Percentiles rank a stretch among this genome's conserved stretches.
These are phyloP conservation scores for Monosporascus sp. DNA, from an alignment of 2,329 filamentous ascomycete genomes.

Conservation along the genomic window DNA sequence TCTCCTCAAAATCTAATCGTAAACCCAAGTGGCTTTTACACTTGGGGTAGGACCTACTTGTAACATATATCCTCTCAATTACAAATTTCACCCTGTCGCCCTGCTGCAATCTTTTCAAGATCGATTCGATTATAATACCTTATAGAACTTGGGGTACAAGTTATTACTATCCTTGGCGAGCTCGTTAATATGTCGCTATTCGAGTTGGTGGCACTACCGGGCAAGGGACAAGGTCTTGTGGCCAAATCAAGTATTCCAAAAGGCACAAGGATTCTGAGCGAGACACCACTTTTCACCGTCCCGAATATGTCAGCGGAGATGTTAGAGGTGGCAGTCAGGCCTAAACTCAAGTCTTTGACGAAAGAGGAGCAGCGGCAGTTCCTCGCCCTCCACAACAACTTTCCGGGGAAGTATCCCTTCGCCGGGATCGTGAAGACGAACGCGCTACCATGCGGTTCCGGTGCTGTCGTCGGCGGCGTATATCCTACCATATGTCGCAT, in stretches of 20 bases:
- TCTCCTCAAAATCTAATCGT: too few relatives aligned
- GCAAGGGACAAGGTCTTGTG: conserved; percentile 36
- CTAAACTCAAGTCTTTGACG: conserved; percentile 6
- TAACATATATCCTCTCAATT: too few relatives aligned
- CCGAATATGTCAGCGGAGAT: not conserved
- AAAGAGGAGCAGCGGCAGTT: conserved; percentile 14
- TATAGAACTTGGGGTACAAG: too few relatives aligned
- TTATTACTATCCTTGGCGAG: too few relatives aligned
- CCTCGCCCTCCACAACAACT: conserved; percentile 28
- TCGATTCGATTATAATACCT: too few relatives aligned
- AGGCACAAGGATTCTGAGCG: conserved; percentile 34
- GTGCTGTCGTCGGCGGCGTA: conserved; percentile 15
- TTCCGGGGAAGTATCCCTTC: conserved; percentile 19
- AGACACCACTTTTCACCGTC: conserved; percentile 31
- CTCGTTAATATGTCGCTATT: not conserved
- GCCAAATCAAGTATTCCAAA: conserved; percentile 29
- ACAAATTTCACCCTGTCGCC: too few relatives aligned
- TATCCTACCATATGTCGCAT: conserved; percentile 28
- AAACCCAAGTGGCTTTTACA: too few relatives aligned
- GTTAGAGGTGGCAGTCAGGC: conserved; percentile 2
- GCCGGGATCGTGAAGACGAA: conserved; percentile 25
- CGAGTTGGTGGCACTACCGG: conserved; percentile 13
- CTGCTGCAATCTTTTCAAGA: too few relatives aligned
- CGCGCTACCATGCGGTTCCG: conserved; percentile 24
- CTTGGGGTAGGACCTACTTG: too few relatives aligned